These are phyloP conservation scores for Solanum appendiculatum DNA, from an alignment of 257 asterid genomes.

Conservation along the genomic window DNA sequence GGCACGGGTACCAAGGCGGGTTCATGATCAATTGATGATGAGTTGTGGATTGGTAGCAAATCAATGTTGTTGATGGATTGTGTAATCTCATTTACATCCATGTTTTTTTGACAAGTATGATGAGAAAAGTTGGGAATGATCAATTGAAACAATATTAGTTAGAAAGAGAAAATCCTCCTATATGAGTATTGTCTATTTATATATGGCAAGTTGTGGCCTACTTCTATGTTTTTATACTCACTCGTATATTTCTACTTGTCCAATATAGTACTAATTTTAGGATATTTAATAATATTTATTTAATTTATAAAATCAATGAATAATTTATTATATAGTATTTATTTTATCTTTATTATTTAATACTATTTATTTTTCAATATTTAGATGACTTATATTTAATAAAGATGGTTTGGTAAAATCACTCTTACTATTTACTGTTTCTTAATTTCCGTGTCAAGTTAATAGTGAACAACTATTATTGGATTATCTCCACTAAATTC, in stretches of 20 bases:
- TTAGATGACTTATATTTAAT: no score
- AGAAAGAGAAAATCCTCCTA: not conserved
- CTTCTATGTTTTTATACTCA: not conserved
- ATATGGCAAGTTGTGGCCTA: not conserved
- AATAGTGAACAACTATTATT: no score
- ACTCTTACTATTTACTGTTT: no score
- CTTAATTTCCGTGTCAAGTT: no score
- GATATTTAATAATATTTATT: no score
- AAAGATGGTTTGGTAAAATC: no score
- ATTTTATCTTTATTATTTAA: no score
- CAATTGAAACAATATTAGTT: not conserved
- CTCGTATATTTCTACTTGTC: no score
- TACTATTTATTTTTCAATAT: no score
- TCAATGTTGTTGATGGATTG: constrained; percentile 11
- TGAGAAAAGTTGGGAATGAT: not conserved
- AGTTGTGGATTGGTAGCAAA: not conserved
- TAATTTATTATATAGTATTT: no score
- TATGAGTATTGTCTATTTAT: not conserved
- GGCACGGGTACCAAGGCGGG: not conserved
- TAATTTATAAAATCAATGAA: no score
- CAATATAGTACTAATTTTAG: no score
- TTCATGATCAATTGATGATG: constrained; percentile 2
- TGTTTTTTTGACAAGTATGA: not conserved
- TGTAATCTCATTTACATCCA: constrained; percentile 8
- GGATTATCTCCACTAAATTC: not conserved